Percentiles rank a stretch among this genome's conserved stretches.
phyloP scores from a whole-genome alignment of 192 early-diverging fungal genomes.

The Coemansia sp. region DNA sequence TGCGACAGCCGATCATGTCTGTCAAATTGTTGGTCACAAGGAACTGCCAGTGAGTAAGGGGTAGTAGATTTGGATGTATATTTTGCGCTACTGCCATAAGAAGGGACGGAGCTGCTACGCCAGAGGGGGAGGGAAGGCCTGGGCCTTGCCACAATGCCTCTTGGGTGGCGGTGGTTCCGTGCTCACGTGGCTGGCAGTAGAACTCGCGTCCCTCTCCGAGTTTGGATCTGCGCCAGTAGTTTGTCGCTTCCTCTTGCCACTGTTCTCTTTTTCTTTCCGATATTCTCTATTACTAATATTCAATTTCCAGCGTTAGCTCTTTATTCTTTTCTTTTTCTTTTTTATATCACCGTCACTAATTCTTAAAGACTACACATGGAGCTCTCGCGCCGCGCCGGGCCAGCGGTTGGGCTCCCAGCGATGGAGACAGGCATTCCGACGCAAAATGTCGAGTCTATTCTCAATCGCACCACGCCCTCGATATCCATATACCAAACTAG shows the following conservation, averaged over 20 bases:
- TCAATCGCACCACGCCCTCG: conserved; percentile 48
- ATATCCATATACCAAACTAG: conserved; percentile 75
- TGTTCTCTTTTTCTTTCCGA: neutral
- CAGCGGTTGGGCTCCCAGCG: conserved; percentile 21
- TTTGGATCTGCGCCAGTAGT: conserved; percentile 4
- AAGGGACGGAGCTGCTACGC: neutral
- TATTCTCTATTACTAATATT: neutral
- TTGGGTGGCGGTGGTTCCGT: conserved; percentile 4
- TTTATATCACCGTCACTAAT: neutral
- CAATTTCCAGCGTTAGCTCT: neutral
- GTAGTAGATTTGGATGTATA: neutral
- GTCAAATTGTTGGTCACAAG: neutral
- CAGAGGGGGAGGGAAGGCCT: neutral
- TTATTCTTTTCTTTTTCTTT: neutral
- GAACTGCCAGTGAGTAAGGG: neutral
- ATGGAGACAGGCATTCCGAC: conserved; percentile 48
- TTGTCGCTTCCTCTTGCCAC: neutral
- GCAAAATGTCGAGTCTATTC: conserved; percentile 53
- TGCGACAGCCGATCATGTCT: neutral
- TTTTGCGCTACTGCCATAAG: neutral
- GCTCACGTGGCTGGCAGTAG: conserved; percentile 8
- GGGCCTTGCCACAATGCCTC: neutral
- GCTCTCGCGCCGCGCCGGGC: conserved; percentile 33
- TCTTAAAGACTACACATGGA: conserved; percentile 27
- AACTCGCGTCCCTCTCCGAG: conserved; percentile 1